Conservation (phyloP, 2,329 filamentous ascomycete genomes). For the Epichloe amarillans region DNA sequence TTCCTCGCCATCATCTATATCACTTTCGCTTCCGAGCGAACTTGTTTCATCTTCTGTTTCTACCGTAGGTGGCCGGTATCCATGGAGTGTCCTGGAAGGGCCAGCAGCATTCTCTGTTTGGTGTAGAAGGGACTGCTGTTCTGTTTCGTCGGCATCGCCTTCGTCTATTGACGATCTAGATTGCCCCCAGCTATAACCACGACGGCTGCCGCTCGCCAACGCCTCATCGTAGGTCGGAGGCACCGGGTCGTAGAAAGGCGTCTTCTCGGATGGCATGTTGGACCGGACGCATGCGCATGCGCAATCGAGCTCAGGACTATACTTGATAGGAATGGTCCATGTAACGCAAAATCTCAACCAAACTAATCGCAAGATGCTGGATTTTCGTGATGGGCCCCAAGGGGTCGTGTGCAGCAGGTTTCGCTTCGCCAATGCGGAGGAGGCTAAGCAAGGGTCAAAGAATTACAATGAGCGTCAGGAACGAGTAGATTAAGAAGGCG, state of each 20-base stretch:
- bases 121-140: constrained; percentile 63
- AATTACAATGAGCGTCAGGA: neutral
- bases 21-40: constrained; percentile 36
- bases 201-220: constrained; percentile 22
- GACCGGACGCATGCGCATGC: neutral
- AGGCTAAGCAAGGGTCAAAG: neutral
- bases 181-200: constrained; percentile 18
- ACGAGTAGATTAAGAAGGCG: neutral
- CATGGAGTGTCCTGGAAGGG: constrained; percentile 31
- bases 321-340: neutral
- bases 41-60: constrained; percentile 59
- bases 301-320: neutral
- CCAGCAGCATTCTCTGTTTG: constrained; percentile 30
- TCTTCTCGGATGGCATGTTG: constrained; percentile 25
- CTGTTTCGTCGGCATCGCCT: constrained; percentile 55
- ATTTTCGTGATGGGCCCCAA: neutral
- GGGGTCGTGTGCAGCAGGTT: neutral
- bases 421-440: neutral
- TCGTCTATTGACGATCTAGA: constrained; percentile 29
- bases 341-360: neutral
- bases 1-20: constrained; percentile 31
- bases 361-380: neutral
- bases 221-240: constrained; percentile 31
- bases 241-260: constrained; percentile 29
- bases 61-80: constrained; percentile 71